phyloP scores from a whole-genome alignment of 148 eudicot genomes.

The Chenopodium berlandieri region DNA sequence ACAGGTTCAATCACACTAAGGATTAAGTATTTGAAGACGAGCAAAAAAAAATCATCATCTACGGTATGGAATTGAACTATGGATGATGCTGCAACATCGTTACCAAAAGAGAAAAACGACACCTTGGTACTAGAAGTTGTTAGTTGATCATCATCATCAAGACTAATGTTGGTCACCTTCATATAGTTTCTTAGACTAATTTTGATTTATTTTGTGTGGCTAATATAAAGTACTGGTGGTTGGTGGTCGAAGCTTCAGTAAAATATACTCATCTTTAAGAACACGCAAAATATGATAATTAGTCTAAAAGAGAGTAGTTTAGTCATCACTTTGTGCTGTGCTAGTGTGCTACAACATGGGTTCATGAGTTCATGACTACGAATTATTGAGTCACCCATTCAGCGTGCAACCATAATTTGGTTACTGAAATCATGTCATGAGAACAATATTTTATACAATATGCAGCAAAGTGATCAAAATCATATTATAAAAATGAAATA shows the following conservation, averaged over 20 bases:
- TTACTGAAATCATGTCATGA: neutral
- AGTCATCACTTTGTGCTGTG: neutral
- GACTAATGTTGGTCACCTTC: neutral
- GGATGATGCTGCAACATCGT: no score
- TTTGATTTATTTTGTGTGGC: neutral
- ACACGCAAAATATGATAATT: neutral
- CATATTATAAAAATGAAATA: no score
- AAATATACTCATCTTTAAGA: neutral
- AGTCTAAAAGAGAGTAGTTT: neutral
- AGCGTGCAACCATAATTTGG: neutral
- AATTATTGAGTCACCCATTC: neutral
- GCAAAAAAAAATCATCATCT: no score
- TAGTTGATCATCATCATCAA: neutral
- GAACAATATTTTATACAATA: neutral
- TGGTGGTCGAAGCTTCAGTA: constrained; percentile 6
- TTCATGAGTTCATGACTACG: neutral
- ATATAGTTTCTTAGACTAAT: neutral
- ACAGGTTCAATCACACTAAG: no score
- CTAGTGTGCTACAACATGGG: neutral
- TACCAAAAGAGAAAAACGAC: neutral
- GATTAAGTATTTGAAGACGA: no score
- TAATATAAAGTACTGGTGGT: neutral
- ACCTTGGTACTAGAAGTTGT: neutral
- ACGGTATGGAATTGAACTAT: no score
- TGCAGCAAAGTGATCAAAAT: neutral